A percentile compares a stretch with the other conserved stretches of the same genome.
These are phyloP conservation scores for Cylindricascospora bacillispora DNA, from an alignment of 1,139 yeast genomes.

Conservation along the genomic window DNA sequence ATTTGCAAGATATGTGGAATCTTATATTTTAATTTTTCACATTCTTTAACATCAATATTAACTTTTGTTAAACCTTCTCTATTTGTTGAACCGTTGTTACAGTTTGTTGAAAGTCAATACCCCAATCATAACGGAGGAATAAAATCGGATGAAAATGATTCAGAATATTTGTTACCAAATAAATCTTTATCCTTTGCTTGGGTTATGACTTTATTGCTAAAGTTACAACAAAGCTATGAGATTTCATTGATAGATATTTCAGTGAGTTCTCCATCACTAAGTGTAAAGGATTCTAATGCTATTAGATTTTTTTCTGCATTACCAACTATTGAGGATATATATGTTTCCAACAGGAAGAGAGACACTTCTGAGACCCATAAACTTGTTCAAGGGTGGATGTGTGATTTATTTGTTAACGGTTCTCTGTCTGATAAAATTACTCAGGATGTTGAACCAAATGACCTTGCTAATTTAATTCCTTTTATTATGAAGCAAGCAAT, in stretches of 20 bases:
- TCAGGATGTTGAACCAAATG: constrained; percentile 52
- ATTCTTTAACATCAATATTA: constrained; percentile 19
- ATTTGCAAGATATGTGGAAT: constrained; percentile 19
- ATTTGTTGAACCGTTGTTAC: constrained; percentile 12
- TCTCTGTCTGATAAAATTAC: constrained; percentile 80
- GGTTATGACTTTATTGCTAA: constrained; percentile 15
- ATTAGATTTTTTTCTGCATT: constrained; percentile 16
- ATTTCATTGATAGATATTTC: constrained; percentile 14
- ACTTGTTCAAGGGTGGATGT: constrained; percentile 62
- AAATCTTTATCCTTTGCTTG: constrained; percentile 19
- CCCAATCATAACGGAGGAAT: constrained; percentile 9
- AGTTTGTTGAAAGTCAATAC: constrained; percentile 18
- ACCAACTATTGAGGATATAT: constrained; percentile 17
- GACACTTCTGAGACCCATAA: constrained; percentile 22
- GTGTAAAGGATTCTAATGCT: constrained; percentile 13
- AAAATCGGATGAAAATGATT: constrained; percentile 11
- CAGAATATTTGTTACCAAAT: constrained; percentile 16
- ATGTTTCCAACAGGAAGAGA: constrained; percentile 8
- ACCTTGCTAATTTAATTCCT: constrained; percentile 59
- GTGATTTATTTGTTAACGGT: constrained; percentile 70
- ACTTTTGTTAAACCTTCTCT: constrained; percentile 14
- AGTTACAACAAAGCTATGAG: constrained; percentile 13
- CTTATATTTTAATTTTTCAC: constrained; percentile 18
- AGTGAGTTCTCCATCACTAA: constrained; percentile 6
- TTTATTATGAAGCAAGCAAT: constrained; percentile 63